These are phyloP conservation scores for Sclerotinia sclerotiorum DNA, from an alignment of 2,329 filamentous ascomycete genomes.

Conservation along the genomic window DNA sequence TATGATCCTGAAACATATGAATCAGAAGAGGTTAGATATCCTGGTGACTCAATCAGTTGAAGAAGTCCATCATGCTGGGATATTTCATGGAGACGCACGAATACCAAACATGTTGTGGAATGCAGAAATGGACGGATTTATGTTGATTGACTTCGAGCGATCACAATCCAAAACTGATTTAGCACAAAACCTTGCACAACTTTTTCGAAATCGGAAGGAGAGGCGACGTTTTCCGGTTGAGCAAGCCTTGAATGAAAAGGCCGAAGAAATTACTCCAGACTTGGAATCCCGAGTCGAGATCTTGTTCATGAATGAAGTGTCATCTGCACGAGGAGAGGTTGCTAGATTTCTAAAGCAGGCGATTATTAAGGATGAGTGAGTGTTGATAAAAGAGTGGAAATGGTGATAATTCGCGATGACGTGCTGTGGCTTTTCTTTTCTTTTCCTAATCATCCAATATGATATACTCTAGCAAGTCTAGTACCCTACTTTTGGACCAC, in stretches of 20 bases:
- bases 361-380: no score
- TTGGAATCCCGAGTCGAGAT: no score
- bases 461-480: no score
- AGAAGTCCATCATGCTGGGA: background rate
- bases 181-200: no score
- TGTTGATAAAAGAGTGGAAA: no score
- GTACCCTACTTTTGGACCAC: no score
- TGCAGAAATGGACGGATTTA: background rate
- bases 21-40: background rate
- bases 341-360: no score
- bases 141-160: slow-evolving; percentile 9
- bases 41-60: background rate
- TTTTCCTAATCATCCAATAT: no score
- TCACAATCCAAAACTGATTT: background rate
- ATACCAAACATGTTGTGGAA: background rate
- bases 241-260: background rate
- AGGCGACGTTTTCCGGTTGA: background rate
- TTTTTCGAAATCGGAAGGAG: background rate
- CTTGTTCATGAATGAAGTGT: background rate
- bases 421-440: no score
- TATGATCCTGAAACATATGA: background rate
- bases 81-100: background rate
- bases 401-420: no score
- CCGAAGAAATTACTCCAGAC: no score
- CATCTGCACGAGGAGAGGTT: background rate